Evolutionary conservation across 495 filamentous ascomycete species (phyloP).

Genomic region (Thozetella sp.): DNA sequence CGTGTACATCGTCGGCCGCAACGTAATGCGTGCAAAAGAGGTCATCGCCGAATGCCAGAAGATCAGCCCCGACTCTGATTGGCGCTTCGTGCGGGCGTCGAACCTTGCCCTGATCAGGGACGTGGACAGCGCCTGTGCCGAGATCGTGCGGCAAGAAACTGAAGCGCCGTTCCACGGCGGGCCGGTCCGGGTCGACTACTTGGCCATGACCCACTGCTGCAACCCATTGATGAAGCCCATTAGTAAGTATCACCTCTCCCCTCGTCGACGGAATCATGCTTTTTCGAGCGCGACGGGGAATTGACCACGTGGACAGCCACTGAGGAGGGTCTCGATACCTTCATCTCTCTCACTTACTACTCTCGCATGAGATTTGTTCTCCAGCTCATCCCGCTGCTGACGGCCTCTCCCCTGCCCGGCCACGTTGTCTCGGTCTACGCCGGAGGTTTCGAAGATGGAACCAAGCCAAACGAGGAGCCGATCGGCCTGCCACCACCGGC

Average conservation of each 20-base stretch:
- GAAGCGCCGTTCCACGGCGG: neutral
- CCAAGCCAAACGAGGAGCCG: neutral
- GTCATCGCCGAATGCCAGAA: constrained; percentile 16
- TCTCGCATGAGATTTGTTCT: constrained; percentile 21
- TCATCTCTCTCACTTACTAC: constrained; percentile 18
- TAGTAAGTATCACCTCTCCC: no score
- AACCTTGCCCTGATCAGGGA: constrained; percentile 19
- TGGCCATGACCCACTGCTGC: constrained; percentile 4
- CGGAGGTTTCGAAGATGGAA: neutral
- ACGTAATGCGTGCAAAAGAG: constrained; percentile 1
- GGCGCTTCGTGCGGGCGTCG: constrained; percentile 15
- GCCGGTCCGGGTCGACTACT: constrained; percentile 11
- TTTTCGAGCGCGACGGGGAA: no score
- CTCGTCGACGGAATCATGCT: no score
- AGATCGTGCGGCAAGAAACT: constrained; percentile 11
- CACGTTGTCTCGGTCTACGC: constrained; percentile 17
- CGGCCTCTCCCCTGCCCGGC: constrained; percentile 5
- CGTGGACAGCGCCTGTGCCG: constrained; percentile 21
- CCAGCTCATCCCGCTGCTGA: constrained; percentile 14
- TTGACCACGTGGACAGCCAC: no score
- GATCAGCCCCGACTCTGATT: constrained; percentile 11
- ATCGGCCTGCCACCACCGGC: neutral
- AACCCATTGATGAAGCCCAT: neutral
- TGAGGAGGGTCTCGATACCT: constrained; percentile 19
- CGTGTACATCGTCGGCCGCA: constrained; percentile 25